Evolutionary conservation across 2,329 filamentous ascomycete genomes (phyloP).

Genomic region (Emmonsia crescens): DNA sequence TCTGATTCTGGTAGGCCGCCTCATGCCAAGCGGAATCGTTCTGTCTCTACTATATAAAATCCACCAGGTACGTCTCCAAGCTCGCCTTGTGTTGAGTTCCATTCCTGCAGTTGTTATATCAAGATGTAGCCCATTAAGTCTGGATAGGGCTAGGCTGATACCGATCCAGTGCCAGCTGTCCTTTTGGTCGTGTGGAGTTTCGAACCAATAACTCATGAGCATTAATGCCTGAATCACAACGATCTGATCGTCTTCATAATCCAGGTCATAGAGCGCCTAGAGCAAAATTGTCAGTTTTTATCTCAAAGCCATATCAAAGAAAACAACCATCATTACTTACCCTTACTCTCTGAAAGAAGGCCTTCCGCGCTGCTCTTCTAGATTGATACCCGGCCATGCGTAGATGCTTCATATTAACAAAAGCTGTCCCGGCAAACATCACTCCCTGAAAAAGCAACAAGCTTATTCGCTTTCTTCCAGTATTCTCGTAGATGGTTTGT

Average conservation of each 20-base stretch:
- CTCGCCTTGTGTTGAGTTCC: constrained; percentile 58
- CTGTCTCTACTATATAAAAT: constrained; percentile 92
- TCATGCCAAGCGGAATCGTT: constrained; percentile 85
- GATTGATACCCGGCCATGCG: constrained; percentile 65
- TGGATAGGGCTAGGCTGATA: constrained; percentile 80
- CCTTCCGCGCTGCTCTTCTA: constrained; percentile 71
- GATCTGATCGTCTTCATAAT: constrained; percentile 84
- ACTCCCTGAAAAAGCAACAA: constrained; percentile 84
- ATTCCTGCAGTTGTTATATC: constrained; percentile 71
- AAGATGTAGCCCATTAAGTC: constrained; percentile 85
- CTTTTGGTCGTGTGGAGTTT: constrained; percentile 92
- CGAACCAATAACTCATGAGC: constrained; percentile 95
- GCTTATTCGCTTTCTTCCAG: constrained; percentile 64
- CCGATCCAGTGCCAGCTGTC: constrained; percentile 99
- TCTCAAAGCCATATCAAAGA: constrained; percentile 1
- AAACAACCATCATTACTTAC: constrained; percentile 38
- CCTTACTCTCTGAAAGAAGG: constrained; percentile 80
- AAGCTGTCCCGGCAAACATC: constrained; percentile 87
- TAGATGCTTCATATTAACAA: constrained; percentile 69
- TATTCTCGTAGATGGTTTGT: constrained; percentile 48
- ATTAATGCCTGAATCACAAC: constrained; percentile 78
- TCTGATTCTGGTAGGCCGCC: constrained; percentile 82
- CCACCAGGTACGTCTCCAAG: constrained; percentile 98
- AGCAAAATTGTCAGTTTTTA: constrained; percentile 5
- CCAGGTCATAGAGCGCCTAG: constrained; percentile 74